Conservation (phyloP, 75 land plant genomes). For the Cryptomeria japonica region DNA sequence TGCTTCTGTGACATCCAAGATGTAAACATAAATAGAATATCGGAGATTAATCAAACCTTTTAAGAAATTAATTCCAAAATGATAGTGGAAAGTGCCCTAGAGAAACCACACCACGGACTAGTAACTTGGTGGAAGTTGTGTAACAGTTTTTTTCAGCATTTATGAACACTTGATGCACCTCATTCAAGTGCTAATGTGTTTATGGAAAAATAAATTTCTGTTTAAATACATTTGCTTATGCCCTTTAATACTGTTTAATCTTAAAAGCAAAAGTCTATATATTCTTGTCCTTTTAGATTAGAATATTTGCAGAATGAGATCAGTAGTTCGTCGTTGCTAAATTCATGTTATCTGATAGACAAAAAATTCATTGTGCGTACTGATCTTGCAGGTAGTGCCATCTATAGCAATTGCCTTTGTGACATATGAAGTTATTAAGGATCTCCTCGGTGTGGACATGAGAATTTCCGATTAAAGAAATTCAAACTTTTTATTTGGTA, state of each 20-base stretch:
- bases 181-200: not conserved
- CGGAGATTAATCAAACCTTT: not conserved
- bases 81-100: not conserved
- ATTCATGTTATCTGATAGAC: not conserved
- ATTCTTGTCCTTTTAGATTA: not conserved
- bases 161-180: not conserved
- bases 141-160: not conserved
- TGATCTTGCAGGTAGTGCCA: constrained; percentile 80
- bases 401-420: constrained; percentile 96
- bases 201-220: not conserved
- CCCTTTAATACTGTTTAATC: not conserved
- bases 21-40: not conserved
- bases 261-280: not conserved
- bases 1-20: not conserved
- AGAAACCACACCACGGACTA: not conserved
- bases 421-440: constrained; percentile 87
- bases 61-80: not conserved
- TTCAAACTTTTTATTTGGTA: not conserved
- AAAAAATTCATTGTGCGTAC: not conserved
- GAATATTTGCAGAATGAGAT: not conserved
- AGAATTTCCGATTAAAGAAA: constrained; percentile 75
- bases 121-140: not conserved
- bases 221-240: not conserved
- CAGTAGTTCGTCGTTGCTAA: not conserved
- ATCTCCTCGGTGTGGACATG: constrained; percentile 74